Conservation (phyloP, 1,139 yeast genomes). For the Yamadazyma sp. region DNA sequence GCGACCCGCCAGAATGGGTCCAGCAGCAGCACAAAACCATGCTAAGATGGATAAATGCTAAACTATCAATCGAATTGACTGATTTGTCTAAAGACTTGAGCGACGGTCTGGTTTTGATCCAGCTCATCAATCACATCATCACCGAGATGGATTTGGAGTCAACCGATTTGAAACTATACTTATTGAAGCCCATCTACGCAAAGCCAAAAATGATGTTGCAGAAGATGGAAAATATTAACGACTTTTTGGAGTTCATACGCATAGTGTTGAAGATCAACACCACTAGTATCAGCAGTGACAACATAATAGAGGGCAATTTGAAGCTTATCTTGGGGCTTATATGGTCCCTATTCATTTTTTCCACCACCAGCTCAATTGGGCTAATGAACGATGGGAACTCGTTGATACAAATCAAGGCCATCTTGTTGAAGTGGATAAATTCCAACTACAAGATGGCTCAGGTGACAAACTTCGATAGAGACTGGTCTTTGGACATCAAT, state of each 20-base stretch:
- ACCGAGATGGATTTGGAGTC: slow-evolving; percentile 17
- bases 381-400: slow-evolving; percentile 37
- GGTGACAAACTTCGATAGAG: slow-evolving; percentile 34
- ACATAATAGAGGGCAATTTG: slow-evolving; percentile 61
- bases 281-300: slow-evolving; percentile 66
- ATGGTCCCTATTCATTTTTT: slow-evolving; percentile 61
- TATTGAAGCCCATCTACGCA: slow-evolving; percentile 36
- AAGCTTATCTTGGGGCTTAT: slow-evolving; percentile 65
- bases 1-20: slow-evolving; percentile 41
- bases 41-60: slow-evolving; percentile 47
- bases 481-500: slow-evolving; percentile 38
- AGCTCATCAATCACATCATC: slow-evolving; percentile 34
- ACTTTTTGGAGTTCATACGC: slow-evolving; percentile 54
- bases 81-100: slow-evolving; percentile 33
- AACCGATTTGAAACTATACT: slow-evolving; percentile 21
- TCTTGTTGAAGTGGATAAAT: slow-evolving; percentile 38
- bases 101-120: slow-evolving; percentile 41
- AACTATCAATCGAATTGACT: slow-evolving; percentile 24
- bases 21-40: slow-evolving; percentile 46
- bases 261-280: slow-evolving; percentile 52
- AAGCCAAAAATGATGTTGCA: slow-evolving; percentile 58
- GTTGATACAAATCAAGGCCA: slow-evolving; percentile 30
- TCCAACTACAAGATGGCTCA: slow-evolving; percentile 18
- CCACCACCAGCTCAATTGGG: slow-evolving; percentile 35
- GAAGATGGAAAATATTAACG: slow-evolving; percentile 61